Percentiles rank a stretch among this genome's conserved stretches.
These are phyloP conservation scores for Heliocybe sulcata DNA, from an alignment of 1,284 basidiomycete genomes.

Conservation along the genomic window DNA sequence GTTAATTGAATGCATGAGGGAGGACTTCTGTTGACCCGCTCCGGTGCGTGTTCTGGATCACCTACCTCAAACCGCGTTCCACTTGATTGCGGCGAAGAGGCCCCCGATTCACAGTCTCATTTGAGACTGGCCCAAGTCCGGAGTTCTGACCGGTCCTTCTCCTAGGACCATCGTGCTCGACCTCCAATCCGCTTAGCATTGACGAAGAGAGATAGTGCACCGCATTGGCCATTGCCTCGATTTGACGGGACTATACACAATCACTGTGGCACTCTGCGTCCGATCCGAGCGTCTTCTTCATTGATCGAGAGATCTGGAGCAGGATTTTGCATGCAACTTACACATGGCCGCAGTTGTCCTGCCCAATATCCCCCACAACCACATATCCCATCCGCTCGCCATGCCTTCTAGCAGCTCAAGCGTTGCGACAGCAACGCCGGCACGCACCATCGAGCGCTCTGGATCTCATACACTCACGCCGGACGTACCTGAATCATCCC, in stretches of 20 bases:
- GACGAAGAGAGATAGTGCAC: not conserved
- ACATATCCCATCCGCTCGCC: not conserved
- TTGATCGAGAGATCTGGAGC: constrained; percentile 1
- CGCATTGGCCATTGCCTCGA: not conserved
- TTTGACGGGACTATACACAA: not conserved
- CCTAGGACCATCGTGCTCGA: not conserved
- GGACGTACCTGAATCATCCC: constrained; percentile 27
- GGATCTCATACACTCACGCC: constrained; percentile 1
- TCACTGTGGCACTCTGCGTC: not conserved
- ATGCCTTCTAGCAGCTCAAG: not conserved
- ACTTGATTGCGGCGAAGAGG: too few species aligned
- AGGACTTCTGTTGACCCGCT: not conserved
- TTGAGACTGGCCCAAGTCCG: not conserved
- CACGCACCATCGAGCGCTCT: constrained; percentile 4
- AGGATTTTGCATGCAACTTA: not conserved
- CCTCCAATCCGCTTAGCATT: not conserved
- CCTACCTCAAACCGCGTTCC: not conserved
- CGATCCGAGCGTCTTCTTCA: not conserved
- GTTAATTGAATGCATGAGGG: not conserved
- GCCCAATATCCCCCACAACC: not conserved
- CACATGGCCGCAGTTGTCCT: constrained; percentile 5
- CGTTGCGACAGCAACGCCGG: constrained; percentile 11
- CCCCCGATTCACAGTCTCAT: too few species aligned
- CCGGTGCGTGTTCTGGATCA: not conserved
- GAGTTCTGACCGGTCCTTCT: not conserved